Base-by-base conservation (phyloP, 805 yeast species). In the Zygosaccharomyces lentus region DNA sequence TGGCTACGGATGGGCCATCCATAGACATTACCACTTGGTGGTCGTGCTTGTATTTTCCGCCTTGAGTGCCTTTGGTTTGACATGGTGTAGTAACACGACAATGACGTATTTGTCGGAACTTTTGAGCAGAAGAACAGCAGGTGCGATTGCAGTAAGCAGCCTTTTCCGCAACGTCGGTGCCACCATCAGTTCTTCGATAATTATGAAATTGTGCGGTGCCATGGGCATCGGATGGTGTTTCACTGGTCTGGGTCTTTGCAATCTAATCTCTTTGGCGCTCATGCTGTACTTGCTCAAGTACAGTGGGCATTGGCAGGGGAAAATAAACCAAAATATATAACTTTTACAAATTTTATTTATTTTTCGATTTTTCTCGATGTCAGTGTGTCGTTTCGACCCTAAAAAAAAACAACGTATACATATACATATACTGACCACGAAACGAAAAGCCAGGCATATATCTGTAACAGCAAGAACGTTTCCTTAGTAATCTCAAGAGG, bases 201-300 rank as follows among this genome's bases (percentile, higher is more conserved):
- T 77, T 12, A 65, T 71, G 12, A 65, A 49, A 5, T 43, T 71
- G 12, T 59, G 63, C 10, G 41, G 53, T 10, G 50, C 49, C 23
- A 69, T 68, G 74, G 80, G 80, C 0, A 65, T 64, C 45, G 80
- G 80, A 0, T 76, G 80, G 80, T 74, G 78, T 48, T 77, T 76
- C 48, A 74, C 79, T 0, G 80, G 78, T 0, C 55, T 76, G n/a
- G 78, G 74, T 9, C 44, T 68, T 6, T 53, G 66, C 29, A 65
- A 64, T 41, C n/a, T 62, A 8, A 46, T 66, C 12, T 51, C 67
- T 4, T 43, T 59, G 10, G 24, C 48, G 12, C 56, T 58, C 5
- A 54, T 58, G 7, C 27, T 49, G 7, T 57, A 52, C 37, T 41
- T 65, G 30, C 49, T 63, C n/a, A 48, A 45, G 10, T 47, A 41